Conservation (phyloP, 768 basidiomycete species). For the Dioszegia crocea region DNA sequence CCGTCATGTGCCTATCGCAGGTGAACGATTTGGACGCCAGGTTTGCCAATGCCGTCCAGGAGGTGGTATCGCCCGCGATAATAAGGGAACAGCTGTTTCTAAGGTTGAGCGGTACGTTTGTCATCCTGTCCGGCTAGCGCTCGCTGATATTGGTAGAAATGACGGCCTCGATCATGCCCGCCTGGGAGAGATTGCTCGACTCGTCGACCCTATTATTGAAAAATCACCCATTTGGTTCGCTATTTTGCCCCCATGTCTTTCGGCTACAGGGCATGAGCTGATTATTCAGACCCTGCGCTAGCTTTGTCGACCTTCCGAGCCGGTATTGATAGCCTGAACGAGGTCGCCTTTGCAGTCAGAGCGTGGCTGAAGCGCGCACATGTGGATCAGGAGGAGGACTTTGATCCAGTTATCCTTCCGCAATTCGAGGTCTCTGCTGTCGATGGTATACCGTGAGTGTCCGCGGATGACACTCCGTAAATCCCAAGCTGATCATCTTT, state of each 20-base stretch:
- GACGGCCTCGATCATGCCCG: not conserved
- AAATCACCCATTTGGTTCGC: not conserved
- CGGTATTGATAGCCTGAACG: constrained; percentile 17
- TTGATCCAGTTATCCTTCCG: constrained; percentile 21
- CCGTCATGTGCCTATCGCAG: constrained; percentile 19
- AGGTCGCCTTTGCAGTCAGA: not conserved
- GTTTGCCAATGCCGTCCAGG: constrained; percentile 9
- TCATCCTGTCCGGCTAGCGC: constrained; percentile 2
- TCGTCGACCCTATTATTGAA: not conserved
- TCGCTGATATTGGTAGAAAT: not conserved
- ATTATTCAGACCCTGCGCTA: not conserved
- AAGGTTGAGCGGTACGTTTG: not conserved
- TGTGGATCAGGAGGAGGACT: not conserved
- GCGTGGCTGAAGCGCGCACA: not conserved
- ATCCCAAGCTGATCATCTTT: not conserved
- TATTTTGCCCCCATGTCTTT: too few relatives aligned
- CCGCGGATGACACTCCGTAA: too few relatives aligned
- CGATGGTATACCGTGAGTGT: constrained; percentile 12
- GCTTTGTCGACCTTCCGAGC: constrained; percentile 2
- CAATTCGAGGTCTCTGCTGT: constrained; percentile 3
- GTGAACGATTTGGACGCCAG: constrained; percentile 31
- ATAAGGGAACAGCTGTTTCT: constrained; percentile 17
- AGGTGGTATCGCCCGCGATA: not conserved
- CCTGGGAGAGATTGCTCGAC: constrained; percentile 5
- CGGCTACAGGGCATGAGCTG: not conserved